phyloP scores from a whole-genome alignment of 2,329 filamentous ascomycete species.

The Herpotrichia juniperi region DNA sequence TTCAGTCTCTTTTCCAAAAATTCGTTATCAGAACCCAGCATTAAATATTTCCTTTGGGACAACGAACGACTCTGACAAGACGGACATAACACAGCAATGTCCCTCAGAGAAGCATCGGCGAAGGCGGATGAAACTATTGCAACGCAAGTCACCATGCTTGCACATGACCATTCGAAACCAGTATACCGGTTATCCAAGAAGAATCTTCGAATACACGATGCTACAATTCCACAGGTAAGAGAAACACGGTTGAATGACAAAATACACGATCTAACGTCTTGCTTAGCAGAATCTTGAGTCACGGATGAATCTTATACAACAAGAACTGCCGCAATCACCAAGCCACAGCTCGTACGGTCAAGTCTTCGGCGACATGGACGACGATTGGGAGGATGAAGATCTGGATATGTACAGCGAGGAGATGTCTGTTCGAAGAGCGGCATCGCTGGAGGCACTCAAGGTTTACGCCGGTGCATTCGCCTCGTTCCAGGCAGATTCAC shows the following conservation, averaged over 20 bases:
- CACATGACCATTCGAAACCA: not conserved
- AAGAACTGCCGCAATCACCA: conserved; percentile 20
- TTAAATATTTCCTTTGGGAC: not conserved
- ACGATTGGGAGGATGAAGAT: conserved; percentile 30
- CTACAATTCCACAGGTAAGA: conserved; percentile 27
- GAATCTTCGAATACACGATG: conserved; percentile 39
- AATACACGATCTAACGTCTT: conserved; percentile 2
- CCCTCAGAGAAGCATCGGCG: not conserved
- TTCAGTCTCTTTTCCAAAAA: not conserved
- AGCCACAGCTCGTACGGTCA: conserved; percentile 22
- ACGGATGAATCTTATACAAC: conserved; percentile 17
- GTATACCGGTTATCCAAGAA: conserved; percentile 30
- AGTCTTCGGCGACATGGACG: conserved; percentile 22
- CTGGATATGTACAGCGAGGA: conserved; percentile 18
- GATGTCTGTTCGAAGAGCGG: conserved; percentile 28
- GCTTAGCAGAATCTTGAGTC: conserved; percentile 14
- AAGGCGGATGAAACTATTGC: not conserved
- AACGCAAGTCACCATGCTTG: not conserved
- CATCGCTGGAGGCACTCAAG: conserved; percentile 36
- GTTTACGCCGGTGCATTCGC: conserved; percentile 40
- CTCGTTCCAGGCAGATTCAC: conserved; percentile 30
- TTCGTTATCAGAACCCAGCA: not conserved
- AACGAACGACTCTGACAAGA: not conserved
- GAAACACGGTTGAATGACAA: not conserved
- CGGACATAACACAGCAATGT: not conserved